Evolutionary conservation across 108 stramenopile genomes (phyloP).

Genomic region (Conticribra guillardii): DNA sequence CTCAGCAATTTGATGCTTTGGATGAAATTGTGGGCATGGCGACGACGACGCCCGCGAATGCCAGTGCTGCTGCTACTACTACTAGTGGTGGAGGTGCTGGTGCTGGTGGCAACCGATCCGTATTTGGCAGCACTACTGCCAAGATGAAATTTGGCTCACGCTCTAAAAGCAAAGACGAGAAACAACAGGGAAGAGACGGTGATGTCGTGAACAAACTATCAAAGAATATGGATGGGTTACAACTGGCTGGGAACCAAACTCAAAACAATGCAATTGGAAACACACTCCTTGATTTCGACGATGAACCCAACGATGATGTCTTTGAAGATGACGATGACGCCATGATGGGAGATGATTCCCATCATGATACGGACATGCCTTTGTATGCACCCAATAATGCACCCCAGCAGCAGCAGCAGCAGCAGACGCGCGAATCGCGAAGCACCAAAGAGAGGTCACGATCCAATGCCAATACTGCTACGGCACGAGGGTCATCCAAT

Average conservation of each 20-base stretch:
- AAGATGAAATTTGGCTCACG: too few species aligned
- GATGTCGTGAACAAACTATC: slow-evolving; percentile 1
- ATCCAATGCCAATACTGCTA: not conserved
- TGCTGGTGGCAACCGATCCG: too few species aligned
- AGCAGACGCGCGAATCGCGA: not conserved
- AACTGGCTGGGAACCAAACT: not conserved
- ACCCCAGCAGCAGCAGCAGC: not conserved
- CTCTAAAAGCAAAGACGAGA: not conserved
- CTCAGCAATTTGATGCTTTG: slow-evolving; percentile 33
- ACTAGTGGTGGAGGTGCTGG: too few species aligned
- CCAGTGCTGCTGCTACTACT: too few species aligned
- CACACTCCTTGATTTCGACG: slow-evolving; percentile 28
- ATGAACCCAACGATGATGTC: slow-evolving; percentile 24
- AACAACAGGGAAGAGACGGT: slow-evolving; percentile 1
- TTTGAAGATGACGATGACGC: slow-evolving; percentile 42
- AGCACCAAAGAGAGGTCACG: not conserved
- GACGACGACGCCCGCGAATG: not conserved
- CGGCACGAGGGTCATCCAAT: not conserved
- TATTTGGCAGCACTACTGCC: too few species aligned
- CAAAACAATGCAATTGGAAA: not conserved
- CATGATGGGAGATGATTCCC: not conserved
- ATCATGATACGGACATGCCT: not conserved
- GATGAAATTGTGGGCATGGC: slow-evolving; percentile 29
- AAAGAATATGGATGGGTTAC: slow-evolving; percentile 7
- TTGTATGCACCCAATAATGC: not conserved